Conservation (phyloP, 176 grass and related monocot species). For the maize (Zea mays) region DNA sequence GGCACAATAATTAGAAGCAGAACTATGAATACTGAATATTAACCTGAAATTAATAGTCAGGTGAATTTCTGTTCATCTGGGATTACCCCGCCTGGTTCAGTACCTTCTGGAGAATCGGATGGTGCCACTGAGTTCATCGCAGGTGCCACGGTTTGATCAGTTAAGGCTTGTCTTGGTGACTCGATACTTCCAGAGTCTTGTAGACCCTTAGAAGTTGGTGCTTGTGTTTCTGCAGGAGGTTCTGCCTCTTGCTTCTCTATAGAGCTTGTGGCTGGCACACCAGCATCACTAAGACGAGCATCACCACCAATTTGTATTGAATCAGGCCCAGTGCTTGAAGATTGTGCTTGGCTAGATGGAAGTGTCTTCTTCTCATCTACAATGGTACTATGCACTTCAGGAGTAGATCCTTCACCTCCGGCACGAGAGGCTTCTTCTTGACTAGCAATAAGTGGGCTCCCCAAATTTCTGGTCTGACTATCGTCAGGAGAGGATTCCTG, state of each 20-base stretch:
- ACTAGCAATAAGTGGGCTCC: not conserved
- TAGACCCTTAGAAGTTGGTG: not conserved
- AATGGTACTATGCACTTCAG: not conserved
- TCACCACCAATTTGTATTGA: not conserved
- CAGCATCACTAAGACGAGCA: not conserved
- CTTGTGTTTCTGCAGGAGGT: not conserved
- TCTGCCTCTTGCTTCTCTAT: not conserved
- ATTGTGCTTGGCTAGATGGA: not conserved
- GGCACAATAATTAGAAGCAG: not conserved
- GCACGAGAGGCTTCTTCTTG: not conserved
- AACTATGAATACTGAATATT: not conserved
- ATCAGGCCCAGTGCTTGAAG: not conserved
- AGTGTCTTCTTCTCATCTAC: not conserved
- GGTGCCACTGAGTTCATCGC: not conserved
- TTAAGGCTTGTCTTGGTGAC: not conserved
- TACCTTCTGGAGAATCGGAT: slow-evolving; percentile 21
- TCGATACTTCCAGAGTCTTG: not conserved
- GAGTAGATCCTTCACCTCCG: not conserved
- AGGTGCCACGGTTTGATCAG: not conserved
- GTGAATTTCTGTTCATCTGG: slow-evolving; percentile 4
- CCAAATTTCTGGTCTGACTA: slow-evolving; percentile 23
- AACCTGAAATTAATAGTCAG: not conserved
- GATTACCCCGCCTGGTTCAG: slow-evolving; percentile 1
- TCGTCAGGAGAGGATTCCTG: slow-evolving; percentile 5
- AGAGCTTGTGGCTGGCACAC: not conserved